These are phyloP conservation scores for Melanomma pulvis-pyrius DNA, from an alignment of 495 filamentous ascomycete genomes.

Conservation along the genomic window DNA sequence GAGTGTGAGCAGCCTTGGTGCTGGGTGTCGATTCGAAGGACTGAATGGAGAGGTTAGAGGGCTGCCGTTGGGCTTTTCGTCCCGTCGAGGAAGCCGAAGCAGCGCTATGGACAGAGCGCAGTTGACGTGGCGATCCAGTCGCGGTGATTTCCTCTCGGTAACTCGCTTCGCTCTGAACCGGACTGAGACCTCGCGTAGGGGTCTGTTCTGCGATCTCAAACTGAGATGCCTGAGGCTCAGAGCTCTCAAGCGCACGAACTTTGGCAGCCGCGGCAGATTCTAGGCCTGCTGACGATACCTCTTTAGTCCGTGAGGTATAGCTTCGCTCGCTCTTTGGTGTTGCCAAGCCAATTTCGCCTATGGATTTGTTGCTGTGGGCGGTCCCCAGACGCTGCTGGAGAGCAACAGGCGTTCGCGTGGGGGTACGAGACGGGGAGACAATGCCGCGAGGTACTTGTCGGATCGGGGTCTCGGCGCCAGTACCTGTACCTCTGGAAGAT, in stretches of 20 bases:
- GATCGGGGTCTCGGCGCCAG: constrained; percentile 54
- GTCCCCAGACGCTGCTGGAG: constrained; percentile 55
- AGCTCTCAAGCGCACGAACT: constrained; percentile 37
- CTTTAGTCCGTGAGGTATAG: constrained; percentile 48
- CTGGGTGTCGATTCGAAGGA: constrained; percentile 43
- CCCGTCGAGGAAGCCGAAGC: constrained; percentile 32
- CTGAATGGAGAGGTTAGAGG: constrained; percentile 35
- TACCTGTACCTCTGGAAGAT: constrained; percentile 44
- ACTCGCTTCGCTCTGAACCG: constrained; percentile 86
- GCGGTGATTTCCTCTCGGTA: constrained; percentile 60
- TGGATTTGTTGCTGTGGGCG: constrained; percentile 63
- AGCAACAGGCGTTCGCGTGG: constrained; percentile 56
- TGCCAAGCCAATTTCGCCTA: constrained; percentile 56
- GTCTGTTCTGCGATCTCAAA: constrained; percentile 51
- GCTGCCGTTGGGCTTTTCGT: constrained; percentile 12
- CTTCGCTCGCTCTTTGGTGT: constrained; percentile 56
- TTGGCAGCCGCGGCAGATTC: constrained; percentile 43
- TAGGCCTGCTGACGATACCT: constrained; percentile 45
- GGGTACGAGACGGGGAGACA: constrained; percentile 58
- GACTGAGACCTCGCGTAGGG: constrained; percentile 65
- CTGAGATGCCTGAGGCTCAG: constrained; percentile 37
- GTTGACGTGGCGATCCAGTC: constrained; percentile 36
- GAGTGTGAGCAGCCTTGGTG: constrained; percentile 51
- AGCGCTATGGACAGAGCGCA: constrained; percentile 26
- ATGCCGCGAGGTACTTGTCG: constrained; percentile 61